Conservation (phyloP, 345 rosid species). For the Eucalyptus victrix region DNA sequence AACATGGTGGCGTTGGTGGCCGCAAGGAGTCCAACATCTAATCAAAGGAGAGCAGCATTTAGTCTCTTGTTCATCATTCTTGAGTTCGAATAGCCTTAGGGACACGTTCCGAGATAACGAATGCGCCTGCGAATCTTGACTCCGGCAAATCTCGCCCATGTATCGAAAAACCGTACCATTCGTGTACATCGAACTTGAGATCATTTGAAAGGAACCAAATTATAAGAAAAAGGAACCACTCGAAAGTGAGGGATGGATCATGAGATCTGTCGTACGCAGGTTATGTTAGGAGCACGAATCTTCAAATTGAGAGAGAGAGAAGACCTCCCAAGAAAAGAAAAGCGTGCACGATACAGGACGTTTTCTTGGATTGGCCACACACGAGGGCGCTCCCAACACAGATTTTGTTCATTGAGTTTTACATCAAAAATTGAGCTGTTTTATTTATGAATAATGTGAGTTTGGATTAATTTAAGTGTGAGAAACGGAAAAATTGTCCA, state of each 20-base stretch:
- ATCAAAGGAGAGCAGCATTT: neutral
- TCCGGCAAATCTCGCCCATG: neutral
- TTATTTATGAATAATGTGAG: no score
- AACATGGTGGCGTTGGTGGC: neutral
- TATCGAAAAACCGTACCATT: neutral
- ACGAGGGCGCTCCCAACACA: no score
- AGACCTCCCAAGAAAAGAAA: no score
- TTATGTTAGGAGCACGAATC: no score
- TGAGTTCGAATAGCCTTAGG: neutral
- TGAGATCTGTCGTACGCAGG: neutral
- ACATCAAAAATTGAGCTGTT: no score
- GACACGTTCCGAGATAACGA: neutral
- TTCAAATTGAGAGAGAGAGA: no score
- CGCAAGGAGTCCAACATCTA: neutral
- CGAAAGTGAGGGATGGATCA: neutral
- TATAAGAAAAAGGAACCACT: neutral
- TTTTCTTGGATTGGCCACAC: no score
- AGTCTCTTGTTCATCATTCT: neutral
- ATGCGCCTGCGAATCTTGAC: neutral
- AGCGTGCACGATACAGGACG: no score
- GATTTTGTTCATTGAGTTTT: no score
- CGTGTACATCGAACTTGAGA: neutral
- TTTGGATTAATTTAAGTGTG: no score
- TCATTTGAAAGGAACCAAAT: neutral
- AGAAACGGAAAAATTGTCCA: no score